Evolutionary conservation across 139 green algal genomes (phyloP), one percentile per base, ranked within the genome.

Genomic region (Trebouxia sp.): DNA sequence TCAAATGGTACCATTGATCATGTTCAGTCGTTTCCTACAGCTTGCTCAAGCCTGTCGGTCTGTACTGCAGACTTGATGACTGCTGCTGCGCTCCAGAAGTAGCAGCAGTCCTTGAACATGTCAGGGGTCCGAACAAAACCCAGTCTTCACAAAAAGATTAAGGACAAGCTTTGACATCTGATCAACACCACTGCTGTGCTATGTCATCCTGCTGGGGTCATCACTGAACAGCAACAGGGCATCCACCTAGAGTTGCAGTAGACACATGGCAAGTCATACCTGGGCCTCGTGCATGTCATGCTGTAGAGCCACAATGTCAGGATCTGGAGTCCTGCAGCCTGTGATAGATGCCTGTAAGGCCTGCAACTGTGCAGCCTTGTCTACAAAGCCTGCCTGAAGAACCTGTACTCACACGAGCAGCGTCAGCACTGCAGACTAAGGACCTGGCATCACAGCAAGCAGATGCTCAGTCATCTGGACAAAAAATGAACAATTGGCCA

Each of bases 361-460:
- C 39, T 77, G 69, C 69, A 77, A 14, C 69, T 77, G 69, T 51
- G 69, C 69, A 38, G 69, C 37, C 41, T 53, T 51, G 3, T 77
- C 69, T 37, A 77, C 69, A 41, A 77, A 55, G 24, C 69, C n/a
- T 37, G 42, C n/a, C 38, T 77, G 69, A 12, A 53, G 26, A 14
- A 53, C 69, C 69, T 77, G 41, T 41, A 77, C 2, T n/a, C 24
- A 26, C n/a, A 53, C 4, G 26, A 28, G 50, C 26, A 1, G 4
- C 5, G 50, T 17, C 20, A 28, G 50, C 50, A 58, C 20, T 22
- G 26, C 20, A 58, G 20, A 58, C 3, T 22, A 58, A 22, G 26
- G 50, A 58, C 6, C 6, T 39, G 56, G 14, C 26, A 69, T 32
- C 22, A 38, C 24, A 5, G 26, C 20, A 58, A 17, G 20, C 20